Conservation (phyloP, 2,329 filamentous ascomycete genomes). For the Venturia carpophila region DNA sequence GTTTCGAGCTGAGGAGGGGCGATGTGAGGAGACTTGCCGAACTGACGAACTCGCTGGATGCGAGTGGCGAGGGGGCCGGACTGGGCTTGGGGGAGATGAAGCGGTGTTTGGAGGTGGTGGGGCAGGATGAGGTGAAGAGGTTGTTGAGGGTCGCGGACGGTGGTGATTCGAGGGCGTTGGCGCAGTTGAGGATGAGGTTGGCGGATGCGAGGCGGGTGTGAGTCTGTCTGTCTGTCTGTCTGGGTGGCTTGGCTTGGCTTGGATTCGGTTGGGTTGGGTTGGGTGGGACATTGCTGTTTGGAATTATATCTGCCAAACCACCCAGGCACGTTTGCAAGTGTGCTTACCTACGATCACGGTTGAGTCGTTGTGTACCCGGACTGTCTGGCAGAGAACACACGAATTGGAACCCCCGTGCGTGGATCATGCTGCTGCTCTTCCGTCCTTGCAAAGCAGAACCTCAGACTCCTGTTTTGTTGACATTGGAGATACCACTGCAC, state of each 20-base stretch:
- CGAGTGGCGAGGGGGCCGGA: background rate
- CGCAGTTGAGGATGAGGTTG: background rate
- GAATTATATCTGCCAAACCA: too few relatives aligned
- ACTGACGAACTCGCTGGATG: background rate
- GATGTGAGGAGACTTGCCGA: background rate
- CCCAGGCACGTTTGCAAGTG: too few relatives aligned
- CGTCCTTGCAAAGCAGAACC: too few relatives aligned
- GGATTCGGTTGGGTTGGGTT: background rate
- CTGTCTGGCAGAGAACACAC: too few relatives aligned
- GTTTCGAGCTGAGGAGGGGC: background rate
- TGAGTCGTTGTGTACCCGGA: background rate
- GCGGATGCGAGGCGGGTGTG: background rate
- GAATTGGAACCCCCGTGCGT: too few relatives aligned
- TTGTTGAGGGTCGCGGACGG: background rate
- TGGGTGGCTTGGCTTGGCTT: too few relatives aligned
- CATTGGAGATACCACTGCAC: too few relatives aligned
- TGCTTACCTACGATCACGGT: too few relatives aligned
- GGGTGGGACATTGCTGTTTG: too few relatives aligned
- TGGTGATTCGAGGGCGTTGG: background rate
- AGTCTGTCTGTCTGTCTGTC: too few relatives aligned
- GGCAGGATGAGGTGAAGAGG: background rate
- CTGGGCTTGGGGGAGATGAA: background rate
- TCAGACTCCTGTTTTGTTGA: too few relatives aligned
- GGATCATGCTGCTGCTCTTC: too few relatives aligned
- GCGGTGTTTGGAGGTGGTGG: constrained; percentile 11